Evolutionary conservation across 352 stramenopile species (phyloP), one percentile per base, ranked within the genome.

Genomic region (Phytophthora parvispora): DNA sequence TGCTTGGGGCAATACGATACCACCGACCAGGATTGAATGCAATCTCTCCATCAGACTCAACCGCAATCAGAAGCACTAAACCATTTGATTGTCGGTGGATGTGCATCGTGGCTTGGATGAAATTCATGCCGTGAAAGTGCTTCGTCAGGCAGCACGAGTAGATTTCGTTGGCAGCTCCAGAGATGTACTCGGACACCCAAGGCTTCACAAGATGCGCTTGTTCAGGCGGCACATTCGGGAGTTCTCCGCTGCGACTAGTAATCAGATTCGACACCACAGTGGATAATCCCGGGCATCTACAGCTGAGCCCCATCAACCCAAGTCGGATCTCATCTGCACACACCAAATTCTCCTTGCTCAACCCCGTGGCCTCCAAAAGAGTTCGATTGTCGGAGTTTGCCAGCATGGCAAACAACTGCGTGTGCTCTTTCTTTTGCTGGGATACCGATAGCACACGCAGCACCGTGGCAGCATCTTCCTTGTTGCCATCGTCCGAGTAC

Each of bases 201-300:
- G 75, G 77, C 25, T 81, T 80, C 4, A 72, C 18, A 0, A 72
- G 3, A 24, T 76, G 56, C 28, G 64, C 55, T 40, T 77, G 53
- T 3, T 71, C 54, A 3, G 62, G 55, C 3, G 45, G 8, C 3
- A 67, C 68, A 16, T 66, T 25, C 4, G 79, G 72, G 2, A 87
- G 49, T 7, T 86, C 83, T 0, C 74, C 75, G 20, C 82, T 92
- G 12, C 86, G 78, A 74, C 87, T 94, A 3, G 85, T 92, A 32
- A 97, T 92, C 27, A 97, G 67, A 52, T 97, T 97, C 2, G 89
- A 94, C 12, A 97, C 79, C 0, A 97, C 76, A 8, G 89, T 97
- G 24, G 88, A 97, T 3, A 97, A 72, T 0, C 89, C 89, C 0
- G 84, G 86, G 18, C 89, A 97, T 6, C 89, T 78, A 51, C 89